These are phyloP conservation scores for Boehmeria nivea DNA, from an alignment of 306 rosid genomes.

Conservation along the genomic window DNA sequence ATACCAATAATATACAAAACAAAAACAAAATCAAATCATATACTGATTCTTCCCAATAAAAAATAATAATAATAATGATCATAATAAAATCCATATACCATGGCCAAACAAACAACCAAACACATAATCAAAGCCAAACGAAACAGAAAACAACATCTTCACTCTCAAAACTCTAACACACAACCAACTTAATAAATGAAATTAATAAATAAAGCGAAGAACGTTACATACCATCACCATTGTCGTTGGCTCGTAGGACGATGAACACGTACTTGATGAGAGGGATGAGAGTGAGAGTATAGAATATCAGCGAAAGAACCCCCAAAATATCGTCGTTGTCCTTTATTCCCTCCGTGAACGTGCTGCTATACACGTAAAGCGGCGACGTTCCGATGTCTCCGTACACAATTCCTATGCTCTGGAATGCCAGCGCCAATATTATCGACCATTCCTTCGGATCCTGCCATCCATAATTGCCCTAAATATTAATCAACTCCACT, in stretches of 20 bases:
- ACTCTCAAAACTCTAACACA: background rate
- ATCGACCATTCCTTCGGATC: background rate
- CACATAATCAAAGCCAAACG: too few species aligned
- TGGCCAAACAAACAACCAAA: too few species aligned
- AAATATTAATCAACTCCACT: too few species aligned
- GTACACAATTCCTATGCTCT: conserved; percentile 72
- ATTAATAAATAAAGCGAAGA: background rate
- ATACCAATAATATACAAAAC: too few species aligned
- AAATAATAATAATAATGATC: too few species aligned
- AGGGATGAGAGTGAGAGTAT: conserved; percentile 54
- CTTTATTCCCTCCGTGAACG: conserved; percentile 29
- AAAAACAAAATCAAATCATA: too few species aligned
- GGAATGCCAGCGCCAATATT: conserved; percentile 56
- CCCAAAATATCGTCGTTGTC: conserved; percentile 56
- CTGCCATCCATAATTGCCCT: background rate
- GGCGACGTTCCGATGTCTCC: conserved; percentile 96
- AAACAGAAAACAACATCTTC: background rate
- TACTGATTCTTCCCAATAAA: too few species aligned
- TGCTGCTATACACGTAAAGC: conserved; percentile 55
- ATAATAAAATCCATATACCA: too few species aligned
- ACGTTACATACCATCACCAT: conserved; percentile 57
- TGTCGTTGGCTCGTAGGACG: conserved; percentile 71
- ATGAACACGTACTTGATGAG: conserved; percentile 68
- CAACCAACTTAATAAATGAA: background rate
- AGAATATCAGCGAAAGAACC: conserved; percentile 65